Evolutionary conservation across 192 early-diverging fungal genomes (phyloP).

Genomic region (Diversispora epigaea): DNA sequence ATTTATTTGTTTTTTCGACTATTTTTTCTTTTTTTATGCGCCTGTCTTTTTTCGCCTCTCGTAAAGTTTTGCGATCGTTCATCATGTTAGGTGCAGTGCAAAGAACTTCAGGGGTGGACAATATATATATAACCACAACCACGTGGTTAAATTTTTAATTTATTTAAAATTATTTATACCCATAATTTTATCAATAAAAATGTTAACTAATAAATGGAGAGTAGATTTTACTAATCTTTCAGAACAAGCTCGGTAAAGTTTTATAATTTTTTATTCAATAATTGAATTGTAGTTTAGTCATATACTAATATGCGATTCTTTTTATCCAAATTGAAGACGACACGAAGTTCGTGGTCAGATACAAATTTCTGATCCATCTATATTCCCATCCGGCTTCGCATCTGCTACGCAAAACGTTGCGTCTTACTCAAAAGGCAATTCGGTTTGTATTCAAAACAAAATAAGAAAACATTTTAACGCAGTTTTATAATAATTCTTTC

Average conservation of each 20-base stretch:
- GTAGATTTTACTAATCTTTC: slow-evolving; percentile 30
- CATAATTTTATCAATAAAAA: not conserved
- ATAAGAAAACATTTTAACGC: not conserved
- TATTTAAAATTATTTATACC: no score
- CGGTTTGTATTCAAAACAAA: slow-evolving; percentile 3
- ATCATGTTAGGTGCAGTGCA: no score
- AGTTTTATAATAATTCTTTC: not conserved
- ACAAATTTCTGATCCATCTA: not conserved
- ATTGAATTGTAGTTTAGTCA: not conserved
- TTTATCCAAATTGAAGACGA: not conserved
- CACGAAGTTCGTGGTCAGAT: slow-evolving; percentile 4
- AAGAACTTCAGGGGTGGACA: no score
- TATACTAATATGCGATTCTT: not conserved
- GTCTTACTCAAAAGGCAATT: not conserved
- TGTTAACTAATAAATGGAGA: slow-evolving; percentile 27
- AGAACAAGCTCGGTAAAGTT: slow-evolving; percentile 20
- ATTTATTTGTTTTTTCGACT: not conserved
- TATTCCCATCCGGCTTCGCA: slow-evolving; percentile 10
- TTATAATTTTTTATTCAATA: not conserved
- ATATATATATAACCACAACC: no score
- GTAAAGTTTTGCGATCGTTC: no score
- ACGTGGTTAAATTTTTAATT: no score
- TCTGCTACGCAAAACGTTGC: not conserved
- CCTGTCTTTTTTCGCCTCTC: no score
- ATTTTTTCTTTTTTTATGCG: no score